Percentiles rank a stretch among this genome's conserved stretches.
phyloP scores from a whole-genome alignment of 2,329 filamentous ascomycete species.

The Sporothrix brasiliensis region DNA sequence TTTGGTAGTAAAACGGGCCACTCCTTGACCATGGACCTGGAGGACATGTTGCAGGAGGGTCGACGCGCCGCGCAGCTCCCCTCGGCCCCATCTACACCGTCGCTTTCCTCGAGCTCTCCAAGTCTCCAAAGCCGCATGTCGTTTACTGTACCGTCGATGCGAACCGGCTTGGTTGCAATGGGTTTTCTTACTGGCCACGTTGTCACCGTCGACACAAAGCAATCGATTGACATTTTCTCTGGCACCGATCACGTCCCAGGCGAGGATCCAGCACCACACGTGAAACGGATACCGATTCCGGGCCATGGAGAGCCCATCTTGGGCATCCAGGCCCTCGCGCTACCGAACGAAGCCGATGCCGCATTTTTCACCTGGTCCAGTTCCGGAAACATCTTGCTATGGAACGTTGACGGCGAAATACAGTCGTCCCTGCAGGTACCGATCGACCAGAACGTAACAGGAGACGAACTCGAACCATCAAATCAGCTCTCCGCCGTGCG shows the following conservation, averaged over 20 bases:
- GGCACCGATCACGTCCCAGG: slow-evolving; percentile 49
- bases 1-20: slow-evolving; percentile 69
- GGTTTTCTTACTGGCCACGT: slow-evolving; percentile 68
- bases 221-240: slow-evolving; percentile 70
- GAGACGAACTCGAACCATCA: slow-evolving; percentile 54
- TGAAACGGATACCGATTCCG: slow-evolving; percentile 58
- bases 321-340: slow-evolving; percentile 69
- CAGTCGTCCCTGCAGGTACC: slow-evolving; percentile 66
- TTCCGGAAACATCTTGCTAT: slow-evolving; percentile 78
- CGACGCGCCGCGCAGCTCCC: slow-evolving; percentile 17
- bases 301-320: slow-evolving; percentile 68
- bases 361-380: slow-evolving; percentile 89
- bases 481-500: slow-evolving; percentile 65
- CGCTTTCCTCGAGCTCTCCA: slow-evolving; percentile 7
- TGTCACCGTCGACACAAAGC: slow-evolving; percentile 74
- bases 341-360: slow-evolving; percentile 63
- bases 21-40: slow-evolving; percentile 58
- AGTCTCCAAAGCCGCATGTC: slow-evolving; percentile 7
- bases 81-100: slow-evolving; percentile 43
- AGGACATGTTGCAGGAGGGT: slow-evolving; percentile 47
- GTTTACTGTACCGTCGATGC: slow-evolving; percentile 47
- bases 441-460: slow-evolving; percentile 63
- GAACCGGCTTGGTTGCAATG: slow-evolving; percentile 63
- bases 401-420: slow-evolving; percentile 73
- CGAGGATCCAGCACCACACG: slow-evolving; percentile 45